These are phyloP conservation scores for Sherardia arvensis DNA, from an alignment of 257 asterid genomes.

Conservation along the genomic window DNA sequence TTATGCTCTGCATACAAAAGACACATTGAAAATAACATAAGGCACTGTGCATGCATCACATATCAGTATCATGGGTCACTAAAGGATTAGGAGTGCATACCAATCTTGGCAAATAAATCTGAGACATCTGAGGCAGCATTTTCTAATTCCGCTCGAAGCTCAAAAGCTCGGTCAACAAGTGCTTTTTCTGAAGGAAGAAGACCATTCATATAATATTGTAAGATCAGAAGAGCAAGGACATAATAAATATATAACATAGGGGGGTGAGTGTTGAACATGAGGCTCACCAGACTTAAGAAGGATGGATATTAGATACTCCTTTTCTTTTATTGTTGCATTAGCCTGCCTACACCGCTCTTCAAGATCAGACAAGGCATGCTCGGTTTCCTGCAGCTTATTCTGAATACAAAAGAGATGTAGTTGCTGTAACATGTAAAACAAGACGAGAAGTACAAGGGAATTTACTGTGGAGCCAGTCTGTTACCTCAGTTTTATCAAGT, in stretches of 20 bases:
- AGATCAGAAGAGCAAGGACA: neutral
- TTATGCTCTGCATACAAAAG: constrained; percentile 62
- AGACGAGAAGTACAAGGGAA: neutral
- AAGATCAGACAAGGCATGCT: constrained; percentile 74
- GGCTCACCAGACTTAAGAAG: constrained; percentile 88
- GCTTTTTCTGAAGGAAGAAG: constrained; percentile 60
- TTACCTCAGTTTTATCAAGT: constrained; percentile 81
- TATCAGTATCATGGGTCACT: neutral
- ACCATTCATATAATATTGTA: constrained; percentile 1
- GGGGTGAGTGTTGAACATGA: neutral
- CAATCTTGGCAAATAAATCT: constrained; percentile 83
- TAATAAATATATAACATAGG: neutral
- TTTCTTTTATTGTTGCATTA: constrained; percentile 81
- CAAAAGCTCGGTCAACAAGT: constrained; percentile 79
- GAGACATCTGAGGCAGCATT: constrained; percentile 81
- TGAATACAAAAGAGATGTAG: constrained; percentile 27
- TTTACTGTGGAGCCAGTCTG: neutral
- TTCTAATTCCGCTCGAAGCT: constrained; percentile 88
- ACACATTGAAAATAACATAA: constrained; percentile 7
- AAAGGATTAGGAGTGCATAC: constrained; percentile 31
- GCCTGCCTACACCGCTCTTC: constrained; percentile 89
- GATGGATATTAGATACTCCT: constrained; percentile 80
- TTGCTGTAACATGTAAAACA: constrained; percentile 20
- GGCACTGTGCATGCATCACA: neutral
- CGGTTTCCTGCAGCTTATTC: constrained; percentile 88